Evolutionary conservation across 2,329 filamentous ascomycete genomes (phyloP).

Genomic region (Arthrobotrys entomopaga): DNA sequence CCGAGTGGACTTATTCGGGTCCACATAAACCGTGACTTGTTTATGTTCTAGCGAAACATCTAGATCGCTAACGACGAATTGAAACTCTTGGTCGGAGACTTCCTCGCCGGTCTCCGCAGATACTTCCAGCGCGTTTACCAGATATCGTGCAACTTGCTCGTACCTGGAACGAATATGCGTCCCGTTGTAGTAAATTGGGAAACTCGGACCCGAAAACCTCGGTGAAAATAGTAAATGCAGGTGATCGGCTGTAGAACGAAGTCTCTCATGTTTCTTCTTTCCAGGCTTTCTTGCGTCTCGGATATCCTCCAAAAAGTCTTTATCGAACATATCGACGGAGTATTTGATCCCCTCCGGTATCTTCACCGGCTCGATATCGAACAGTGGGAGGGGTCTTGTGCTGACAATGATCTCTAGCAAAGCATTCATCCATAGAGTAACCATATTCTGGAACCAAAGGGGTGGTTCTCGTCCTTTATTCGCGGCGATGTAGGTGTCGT

Average conservation of each 20-base stretch:
- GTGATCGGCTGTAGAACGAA: constrained; percentile 28
- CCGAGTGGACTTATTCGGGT: constrained; percentile 39
- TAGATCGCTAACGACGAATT: constrained; percentile 28
- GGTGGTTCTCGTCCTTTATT: constrained; percentile 17
- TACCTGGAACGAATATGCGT: constrained; percentile 19
- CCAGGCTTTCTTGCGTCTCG: background rate
- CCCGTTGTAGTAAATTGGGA: background rate
- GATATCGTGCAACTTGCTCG: constrained; percentile 25
- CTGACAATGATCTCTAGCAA: constrained; percentile 10
- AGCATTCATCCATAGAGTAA: constrained; percentile 20
- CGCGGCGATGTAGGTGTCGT: constrained; percentile 5
- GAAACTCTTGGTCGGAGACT: constrained; percentile 10
- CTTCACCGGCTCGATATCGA: background rate
- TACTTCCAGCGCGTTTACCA: constrained; percentile 28
- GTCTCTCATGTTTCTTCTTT: background rate
- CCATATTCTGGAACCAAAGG: constrained; percentile 21
- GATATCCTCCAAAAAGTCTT: constrained; percentile 28
- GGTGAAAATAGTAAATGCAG: constrained; percentile 25
- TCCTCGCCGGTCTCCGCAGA: background rate
- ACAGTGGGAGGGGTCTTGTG: background rate
- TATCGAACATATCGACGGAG: constrained; percentile 27
- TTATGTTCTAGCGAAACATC: constrained; percentile 23
- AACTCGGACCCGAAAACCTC: constrained; percentile 11
- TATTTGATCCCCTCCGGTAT: constrained; percentile 6
- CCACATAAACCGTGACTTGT: constrained; percentile 28